Percentiles rank a stretch among this genome's conserved stretches.
Conservation (phyloP, 176 grass and related monocot genomes). For the Carex cristatella region DNA sequence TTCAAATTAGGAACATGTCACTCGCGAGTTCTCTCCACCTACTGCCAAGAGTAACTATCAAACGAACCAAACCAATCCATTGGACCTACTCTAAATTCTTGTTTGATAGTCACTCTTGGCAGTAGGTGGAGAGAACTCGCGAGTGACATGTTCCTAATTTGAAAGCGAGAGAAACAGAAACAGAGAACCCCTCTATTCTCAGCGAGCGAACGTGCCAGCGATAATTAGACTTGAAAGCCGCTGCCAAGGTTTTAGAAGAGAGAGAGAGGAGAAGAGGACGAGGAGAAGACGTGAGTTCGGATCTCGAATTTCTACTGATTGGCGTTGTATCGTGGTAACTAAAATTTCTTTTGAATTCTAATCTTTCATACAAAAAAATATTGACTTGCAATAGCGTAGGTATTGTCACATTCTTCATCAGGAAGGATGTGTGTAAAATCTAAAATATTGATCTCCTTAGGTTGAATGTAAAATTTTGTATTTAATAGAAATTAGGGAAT, state of each 20-base stretch:
- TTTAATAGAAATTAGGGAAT: no score
- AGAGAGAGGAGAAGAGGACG: neutral
- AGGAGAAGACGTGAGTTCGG: neutral
- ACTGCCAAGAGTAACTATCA: no score
- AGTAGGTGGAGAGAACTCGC: neutral
- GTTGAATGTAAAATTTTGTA: no score
- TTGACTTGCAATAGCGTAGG: neutral
- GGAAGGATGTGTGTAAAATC: neutral
- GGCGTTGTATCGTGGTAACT: neutral
- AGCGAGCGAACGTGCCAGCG: neutral
- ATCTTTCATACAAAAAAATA: neutral
- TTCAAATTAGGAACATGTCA: neutral
- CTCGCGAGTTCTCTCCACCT: neutral
- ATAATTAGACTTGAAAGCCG: neutral
- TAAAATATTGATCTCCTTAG: neutral
- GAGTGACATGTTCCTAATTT: neutral
- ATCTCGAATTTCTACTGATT: neutral
- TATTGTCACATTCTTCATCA: neutral
- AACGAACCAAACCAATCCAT: no score
- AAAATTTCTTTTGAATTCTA: neutral
- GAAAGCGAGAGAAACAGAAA: neutral
- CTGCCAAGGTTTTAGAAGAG: neutral
- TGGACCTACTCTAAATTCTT: no score
- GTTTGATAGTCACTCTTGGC: neutral
- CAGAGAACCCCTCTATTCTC: neutral